Evolutionary conservation across 306 rosid genomes (phyloP), one percentile per base, ranked within the genome.

Genomic region (Prunus mira): DNA sequence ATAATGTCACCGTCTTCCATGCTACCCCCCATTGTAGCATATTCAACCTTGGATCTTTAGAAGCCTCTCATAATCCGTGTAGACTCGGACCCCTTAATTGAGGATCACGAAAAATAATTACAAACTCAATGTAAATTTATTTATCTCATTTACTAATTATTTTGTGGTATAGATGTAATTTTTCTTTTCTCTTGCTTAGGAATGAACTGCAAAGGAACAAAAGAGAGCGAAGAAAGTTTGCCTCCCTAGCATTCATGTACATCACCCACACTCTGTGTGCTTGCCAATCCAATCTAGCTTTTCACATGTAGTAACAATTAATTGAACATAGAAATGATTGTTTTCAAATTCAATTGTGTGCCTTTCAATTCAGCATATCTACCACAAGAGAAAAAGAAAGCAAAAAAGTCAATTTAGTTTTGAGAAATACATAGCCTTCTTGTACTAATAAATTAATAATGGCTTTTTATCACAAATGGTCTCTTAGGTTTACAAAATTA

Each of bases 51-150:
- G 46, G 76, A 83, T 67, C 65, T 79, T 62, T 80, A 55, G 7
- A 72, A 82, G 62, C 77, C 77, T 67, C 81, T 88, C 56, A 50
- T 63, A 11, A 67, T 88, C 65, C 81, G 17, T 45, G 78, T 78
- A 67, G 57, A 18, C 27, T 73, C 68, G 10, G 90, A 73, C 56
- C 65, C 76, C 17, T 9, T 55, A 17, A 76, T 50, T 71, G 78
- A 78, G 66, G 62, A 72, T 18, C 68, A 71, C 19, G 80, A 84
- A 55, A 75, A 65, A 75, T 68, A 79, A 71, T 54, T 17, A 7
- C 64, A 20, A 11, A 50, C 27, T 46, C 24, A 14, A 11, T 47
- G 78, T 72, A 72, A 46, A 76, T 81, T 74, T 74, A 27, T 32
- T 51, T 14, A 14, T 54, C 18, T 43, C n/a, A 38, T 38, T 38